Base-by-base conservation (phyloP, 345 rosid species). In the Hypericum perforatum region DNA sequence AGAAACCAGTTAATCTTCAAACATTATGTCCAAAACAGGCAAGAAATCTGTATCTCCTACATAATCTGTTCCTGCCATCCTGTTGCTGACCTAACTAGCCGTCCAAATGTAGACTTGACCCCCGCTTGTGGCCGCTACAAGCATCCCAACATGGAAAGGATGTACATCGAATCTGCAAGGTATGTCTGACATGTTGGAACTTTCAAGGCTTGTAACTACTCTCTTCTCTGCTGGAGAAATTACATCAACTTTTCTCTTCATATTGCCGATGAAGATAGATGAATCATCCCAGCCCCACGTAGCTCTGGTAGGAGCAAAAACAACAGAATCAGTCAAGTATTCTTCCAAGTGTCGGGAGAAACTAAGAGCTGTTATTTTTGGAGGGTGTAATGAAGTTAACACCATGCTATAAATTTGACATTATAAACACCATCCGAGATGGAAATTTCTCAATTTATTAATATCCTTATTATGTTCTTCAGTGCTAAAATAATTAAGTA, bases 241-340 rank as follows among this genome's bases (percentile, higher is more conserved):
- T 45, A 84, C 80, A 73, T 86, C 92, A 7, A 91, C 79, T 56
- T 71, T 78, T 66, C 73, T 75, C 44, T 63, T 68, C 75, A 71
- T 57, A 46, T 78, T 84, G 53, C 86, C 98, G 0, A 79, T 64
- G 75, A 71, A 87, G 56, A 91, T 29, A 54, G 55, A 60, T 12
- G 89, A 75, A 69, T 87, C 98, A 64, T 84, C 92, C 98, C 98
- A 91, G 6, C 96, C 98, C 96, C 96, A 87, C 37, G 74, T 74
- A 36, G 78, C 89, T 70, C 91, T 86, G 80, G 54, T 40, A 15
- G 42, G 41, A 39, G 42, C 47, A 32, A 11, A 39, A 1, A 5
- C 39, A 51, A 11, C 41, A 51, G 13, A 51, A 9, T 0, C n/a
- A 32, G 39, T 16, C n/a, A n/a, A n/a, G n/a, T n/a, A n/a, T n/a